Evolutionary conservation across 495 filamentous ascomycete genomes (phyloP).

Genomic region (Acidiella bohemica): DNA sequence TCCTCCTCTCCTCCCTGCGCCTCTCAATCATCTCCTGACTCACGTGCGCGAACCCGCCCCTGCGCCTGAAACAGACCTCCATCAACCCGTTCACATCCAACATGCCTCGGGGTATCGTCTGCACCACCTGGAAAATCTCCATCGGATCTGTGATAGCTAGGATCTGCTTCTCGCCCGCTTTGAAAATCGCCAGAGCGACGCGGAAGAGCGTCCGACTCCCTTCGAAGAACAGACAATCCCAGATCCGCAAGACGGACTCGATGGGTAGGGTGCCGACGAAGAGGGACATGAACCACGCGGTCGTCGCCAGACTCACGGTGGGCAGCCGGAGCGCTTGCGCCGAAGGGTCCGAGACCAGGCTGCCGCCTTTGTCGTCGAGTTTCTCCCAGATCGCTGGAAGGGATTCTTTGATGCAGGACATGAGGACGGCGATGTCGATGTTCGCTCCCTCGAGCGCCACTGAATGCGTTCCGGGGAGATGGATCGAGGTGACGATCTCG

Average conservation of each 20-base stretch:
- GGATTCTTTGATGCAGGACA: slow-evolving; percentile 69
- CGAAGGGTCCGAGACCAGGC: slow-evolving; percentile 30
- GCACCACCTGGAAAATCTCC: slow-evolving; percentile 93
- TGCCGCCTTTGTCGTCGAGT: slow-evolving; percentile 58
- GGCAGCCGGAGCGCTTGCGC: slow-evolving; percentile 47
- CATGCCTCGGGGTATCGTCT: slow-evolving; percentile 69
- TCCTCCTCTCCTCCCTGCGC: slow-evolving; percentile 45
- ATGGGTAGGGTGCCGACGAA: slow-evolving; percentile 88
- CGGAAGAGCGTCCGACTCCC: slow-evolving; percentile 92
- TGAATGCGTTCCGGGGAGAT: slow-evolving; percentile 86
- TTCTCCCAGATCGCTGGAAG: slow-evolving; percentile 79
- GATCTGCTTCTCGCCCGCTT: slow-evolving; percentile 74
- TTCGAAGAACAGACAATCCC: slow-evolving; percentile 94
- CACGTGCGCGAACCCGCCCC: slow-evolving; percentile 68
- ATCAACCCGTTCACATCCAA: slow-evolving; percentile 70
- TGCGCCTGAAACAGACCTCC: slow-evolving; percentile 54
- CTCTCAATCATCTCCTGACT: slow-evolving; percentile 54
- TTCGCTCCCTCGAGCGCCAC: slow-evolving; percentile 85
- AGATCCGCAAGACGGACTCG: slow-evolving; percentile 80
- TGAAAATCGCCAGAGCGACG: slow-evolving; percentile 83
- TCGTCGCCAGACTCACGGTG: slow-evolving; percentile 82
- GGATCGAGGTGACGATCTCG: slow-evolving; percentile 75
- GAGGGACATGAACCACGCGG: slow-evolving; percentile 97
- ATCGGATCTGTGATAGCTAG: slow-evolving; percentile 69
- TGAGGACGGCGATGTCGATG: slow-evolving; percentile 86